A percentile compares a stretch with the other conserved stretches of the same genome.
These are phyloP conservation scores for Byssothecium circinans DNA, from an alignment of 2,329 filamentous ascomycete genomes.

Conservation along the genomic window DNA sequence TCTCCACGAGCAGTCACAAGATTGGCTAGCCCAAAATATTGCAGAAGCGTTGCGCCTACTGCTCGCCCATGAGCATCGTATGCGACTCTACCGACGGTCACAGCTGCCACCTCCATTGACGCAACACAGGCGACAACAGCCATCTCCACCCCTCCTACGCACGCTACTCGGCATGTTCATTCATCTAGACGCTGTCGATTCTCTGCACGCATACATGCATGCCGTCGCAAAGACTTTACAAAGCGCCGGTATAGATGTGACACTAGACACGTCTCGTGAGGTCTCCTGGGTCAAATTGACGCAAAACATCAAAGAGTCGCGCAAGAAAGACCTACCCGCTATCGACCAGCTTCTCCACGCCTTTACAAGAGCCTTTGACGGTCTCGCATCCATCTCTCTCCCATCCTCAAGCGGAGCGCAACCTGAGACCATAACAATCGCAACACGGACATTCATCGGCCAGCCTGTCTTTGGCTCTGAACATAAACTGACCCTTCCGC, in stretches of 20 bases:
- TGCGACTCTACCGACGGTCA: slow-evolving; percentile 70
- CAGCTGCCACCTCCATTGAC: slow-evolving; percentile 62
- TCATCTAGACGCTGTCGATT: slow-evolving; percentile 47
- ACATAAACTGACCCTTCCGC: slow-evolving; percentile 36
- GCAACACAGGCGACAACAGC: slow-evolving; percentile 52
- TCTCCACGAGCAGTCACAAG: slow-evolving; percentile 28
- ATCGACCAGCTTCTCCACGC: slow-evolving; percentile 35
- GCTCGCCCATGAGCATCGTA: slow-evolving; percentile 75
- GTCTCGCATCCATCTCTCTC: slow-evolving; percentile 30
- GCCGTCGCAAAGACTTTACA: slow-evolving; percentile 21
- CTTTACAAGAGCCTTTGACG: slow-evolving; percentile 33
- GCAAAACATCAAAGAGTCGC: slow-evolving; percentile 29
- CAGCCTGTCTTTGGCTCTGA: slow-evolving; percentile 40
- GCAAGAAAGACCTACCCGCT: slow-evolving; percentile 30
- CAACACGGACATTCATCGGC: slow-evolving; percentile 37
- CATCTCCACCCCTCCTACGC: slow-evolving; percentile 61
- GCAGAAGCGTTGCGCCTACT: slow-evolving; percentile 72
- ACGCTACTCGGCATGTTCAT: slow-evolving; percentile 59
- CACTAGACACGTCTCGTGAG: slow-evolving; percentile 29
- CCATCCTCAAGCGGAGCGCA: slow-evolving; percentile 22
- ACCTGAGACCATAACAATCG: slow-evolving; percentile 27
- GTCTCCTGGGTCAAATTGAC: slow-evolving; percentile 32
- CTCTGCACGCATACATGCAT: slow-evolving; percentile 40
- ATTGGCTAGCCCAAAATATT: slow-evolving; percentile 64
- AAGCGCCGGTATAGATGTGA: slow-evolving; percentile 33